Base-by-base conservation (phyloP, 257 asterid genomes). In the Penstemon davidsonii region DNA sequence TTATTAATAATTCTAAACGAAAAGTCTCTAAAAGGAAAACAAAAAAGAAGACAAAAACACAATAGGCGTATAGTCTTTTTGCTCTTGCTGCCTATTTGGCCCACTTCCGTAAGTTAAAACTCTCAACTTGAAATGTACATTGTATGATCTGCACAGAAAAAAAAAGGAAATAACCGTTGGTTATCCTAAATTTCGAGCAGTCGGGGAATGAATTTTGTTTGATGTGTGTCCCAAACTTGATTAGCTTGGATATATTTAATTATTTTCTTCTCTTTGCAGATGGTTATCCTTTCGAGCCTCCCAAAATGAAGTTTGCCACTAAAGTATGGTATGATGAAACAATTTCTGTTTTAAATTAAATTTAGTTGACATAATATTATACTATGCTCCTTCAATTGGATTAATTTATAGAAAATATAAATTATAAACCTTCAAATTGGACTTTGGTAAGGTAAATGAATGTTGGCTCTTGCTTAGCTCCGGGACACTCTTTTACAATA, bases 211-310 rank as follows among this genome's bases (percentile, higher is more conserved):
- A 25, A 8, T 46, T 62, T 19, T 25, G 55, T 15, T 61, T 61
- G 38, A 47, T 6, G 12, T 19, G 15, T 40, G 57, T 8, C 4
- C 3, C 25, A 2, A 1, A 51, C 42, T 42, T 56, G 13, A 39
- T 60, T 66, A 40, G 39, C 36, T 38, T 40, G 41, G 7, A 5
- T 15, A 6, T 56, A 44, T 55, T 7, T 55, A 11, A 15, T 67
- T 38, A 18, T 19, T 4, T 55, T 50, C 53, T 54, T 53, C 57
- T 47, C 55, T 72, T 74, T 84, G 86, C 96, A 93, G 99, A 83
- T 80, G 96, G 96, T 39, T 93, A 93, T 78, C 99, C 99, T 15
- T 93, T 93, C 37, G 96, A 88, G 83, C 99, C 99, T 66, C 99
- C 99, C 44, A 90, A 84, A 74, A 93, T 93, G 99, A 78, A 62